Base-by-base conservation (phyloP, 805 yeast genomes). In the Metschnikowia amazonensis region DNA sequence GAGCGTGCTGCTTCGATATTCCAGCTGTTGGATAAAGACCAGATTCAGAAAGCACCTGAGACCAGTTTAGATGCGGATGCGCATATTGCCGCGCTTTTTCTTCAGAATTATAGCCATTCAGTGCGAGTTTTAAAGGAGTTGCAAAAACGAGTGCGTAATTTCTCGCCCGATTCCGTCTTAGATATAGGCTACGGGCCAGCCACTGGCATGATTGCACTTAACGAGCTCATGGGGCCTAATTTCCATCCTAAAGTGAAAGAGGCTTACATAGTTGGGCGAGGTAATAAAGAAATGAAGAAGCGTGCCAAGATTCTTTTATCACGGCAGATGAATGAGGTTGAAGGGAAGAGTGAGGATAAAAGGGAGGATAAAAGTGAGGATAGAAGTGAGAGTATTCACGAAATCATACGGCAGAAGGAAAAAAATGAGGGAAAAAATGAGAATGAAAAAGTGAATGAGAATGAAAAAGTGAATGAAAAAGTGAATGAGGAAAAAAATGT, bases 111-210 rank as follows among this genome's bases (percentile, higher is more conserved):
- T 59, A 86, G 89, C 1, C 76, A 88, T 11, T 62, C 81, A 2
- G 72, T 72, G 43, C 86, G 82, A 51, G 86, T 82, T 0, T 65
- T 94, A 31, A 60, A 62, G 23, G 98, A 92, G 54, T 65, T 89
- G 29, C 72, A 78, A 52, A 61, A 65, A 35, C 70, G 90, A 33
- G 62, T 74, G 17, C 84, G 82, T 0, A 65, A 60, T 5, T 86
- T 89, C 67, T 63, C 63, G 18, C 97, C 97, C 0, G 58, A 74
- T 24, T 69, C 78, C 4, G 78, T 94, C 0, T 69, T 94, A 41
- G 95, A 88, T 58, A 78, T 88, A 11, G 92, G 96, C 0, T 82
- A 76, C 59, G 98, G 99, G 0, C 98, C 99, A 1, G 92, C 89
- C 1, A 84, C 95, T 0, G 97, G 97, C 1, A 81, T 94, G 71